Conservation (phyloP, 2,329 filamentous ascomycete genomes). For the Aureobasidium subglaciale region DNA sequence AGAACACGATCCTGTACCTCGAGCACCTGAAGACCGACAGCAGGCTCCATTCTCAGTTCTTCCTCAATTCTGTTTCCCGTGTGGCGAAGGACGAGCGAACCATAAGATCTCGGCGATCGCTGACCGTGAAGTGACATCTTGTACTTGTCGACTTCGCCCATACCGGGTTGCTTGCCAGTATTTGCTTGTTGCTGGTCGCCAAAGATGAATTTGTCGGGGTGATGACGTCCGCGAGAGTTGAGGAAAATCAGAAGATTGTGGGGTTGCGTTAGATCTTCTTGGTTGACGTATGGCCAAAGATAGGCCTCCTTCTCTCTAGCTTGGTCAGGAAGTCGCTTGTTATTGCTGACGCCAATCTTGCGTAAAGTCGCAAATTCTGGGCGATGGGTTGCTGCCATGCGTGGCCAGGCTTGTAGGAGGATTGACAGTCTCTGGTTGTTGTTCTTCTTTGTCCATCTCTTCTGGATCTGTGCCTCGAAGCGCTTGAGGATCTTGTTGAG, state of each 20-base stretch:
- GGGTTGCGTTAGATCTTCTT: slow-evolving; percentile 45
- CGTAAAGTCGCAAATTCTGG: slow-evolving; percentile 42
- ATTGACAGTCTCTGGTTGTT: slow-evolving; percentile 40
- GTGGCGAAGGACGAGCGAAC: slow-evolving; percentile 31
- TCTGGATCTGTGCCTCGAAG: slow-evolving; percentile 46
- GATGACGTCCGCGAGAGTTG: slow-evolving; percentile 44
- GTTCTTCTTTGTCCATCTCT: slow-evolving; percentile 50
- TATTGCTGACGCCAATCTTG: slow-evolving; percentile 19
- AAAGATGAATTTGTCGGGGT: slow-evolving; percentile 41
- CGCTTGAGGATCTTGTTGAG: slow-evolving; percentile 41
- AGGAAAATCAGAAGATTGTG: slow-evolving; percentile 45
- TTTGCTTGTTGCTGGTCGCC: slow-evolving; percentile 34
- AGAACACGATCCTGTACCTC: slow-evolving; percentile 45
- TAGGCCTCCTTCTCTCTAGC: slow-evolving; percentile 28
- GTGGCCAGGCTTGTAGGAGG: slow-evolving; percentile 43
- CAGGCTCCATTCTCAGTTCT: slow-evolving; percentile 1
- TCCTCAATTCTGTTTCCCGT: slow-evolving; percentile 28
- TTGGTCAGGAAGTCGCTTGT: slow-evolving; percentile 17
- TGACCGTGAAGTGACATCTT: slow-evolving; percentile 22
- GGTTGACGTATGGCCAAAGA: slow-evolving; percentile 51
- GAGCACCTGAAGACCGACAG: slow-evolving; percentile 36
- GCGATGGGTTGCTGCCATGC: slow-evolving; percentile 44
- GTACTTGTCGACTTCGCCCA: slow-evolving; percentile 18
- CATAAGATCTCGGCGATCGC: slow-evolving; percentile 25
- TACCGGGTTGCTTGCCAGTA: neutral